Evolutionary conservation across 257 asterid genomes (phyloP), one percentile per base, ranked within the genome.

Genomic region (Plantago major): DNA sequence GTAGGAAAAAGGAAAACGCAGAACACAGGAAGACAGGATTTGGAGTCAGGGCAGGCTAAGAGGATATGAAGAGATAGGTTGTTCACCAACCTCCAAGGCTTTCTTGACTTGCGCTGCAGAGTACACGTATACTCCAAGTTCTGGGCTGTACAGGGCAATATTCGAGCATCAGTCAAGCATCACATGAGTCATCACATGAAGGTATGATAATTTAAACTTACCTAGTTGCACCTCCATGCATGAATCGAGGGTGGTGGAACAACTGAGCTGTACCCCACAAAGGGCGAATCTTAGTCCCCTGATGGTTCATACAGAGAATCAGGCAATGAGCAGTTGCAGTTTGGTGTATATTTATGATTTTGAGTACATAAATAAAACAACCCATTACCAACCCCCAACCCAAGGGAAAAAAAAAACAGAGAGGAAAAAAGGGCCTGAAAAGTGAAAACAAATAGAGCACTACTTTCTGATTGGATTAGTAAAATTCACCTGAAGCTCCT

Each of bases 151-250:
- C 17, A 46, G 45, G 49, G 58, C 55, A 65, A 63, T 38, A 42
- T 57, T 16, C 40, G 47, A 30, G 40, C 55, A 66, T 55, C 17
- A 62, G 63, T 68, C 42, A 19, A 68, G 42, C 53, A 56, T 4
- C 9, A 46, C 11, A 17, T 0, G 28, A 33, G 19, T 28, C 46
- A 57, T 17, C 65, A 49, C 42, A 71, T 56, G 30, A 5, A 42
- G 19, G 47, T 64, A n/a, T 16, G 48, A 9, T 12, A 45, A 54
- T 16, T 5, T 10, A 11, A 53, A 26, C 19, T 12, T 75, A 93
- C 99, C 99, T 93, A 58, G 99, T 93, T 26, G 97, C 94, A 73
- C 78, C 99, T 66, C 99, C 99, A 71, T 93, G 99, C 99, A 93
- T 93, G 83, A 58, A 93, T 58, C 97, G 85, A 26, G 95, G 96